These are phyloP conservation scores for Starmerella bombicola DNA, from an alignment of 805 yeast species.

Conservation along the genomic window DNA sequence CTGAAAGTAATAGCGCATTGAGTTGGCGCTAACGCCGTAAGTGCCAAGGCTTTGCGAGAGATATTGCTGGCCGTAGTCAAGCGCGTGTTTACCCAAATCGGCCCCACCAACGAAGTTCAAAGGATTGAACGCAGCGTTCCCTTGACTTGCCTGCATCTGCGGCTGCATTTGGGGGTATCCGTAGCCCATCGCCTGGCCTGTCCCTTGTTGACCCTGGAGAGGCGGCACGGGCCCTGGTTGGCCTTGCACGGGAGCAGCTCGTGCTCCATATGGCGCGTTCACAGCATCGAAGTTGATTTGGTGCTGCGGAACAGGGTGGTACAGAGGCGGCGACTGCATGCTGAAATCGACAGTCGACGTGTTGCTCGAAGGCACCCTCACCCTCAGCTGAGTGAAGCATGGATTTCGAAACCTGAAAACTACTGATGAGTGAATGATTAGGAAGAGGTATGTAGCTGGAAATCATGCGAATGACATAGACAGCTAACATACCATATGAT, in stretches of 20 bases:
- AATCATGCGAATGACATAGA: too few species aligned
- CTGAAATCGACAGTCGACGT: too few species aligned
- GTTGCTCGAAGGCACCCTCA: too few species aligned
- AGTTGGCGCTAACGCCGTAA: conserved; percentile 36
- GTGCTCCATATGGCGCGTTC: conserved; percentile 7
- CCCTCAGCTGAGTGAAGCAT: too few species aligned
- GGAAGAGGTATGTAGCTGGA: too few species aligned
- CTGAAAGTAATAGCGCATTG: conserved; percentile 76
- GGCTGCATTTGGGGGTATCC: not conserved
- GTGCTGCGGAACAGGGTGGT: conserved; percentile 37
- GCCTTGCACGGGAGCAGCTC: conserved; percentile 4
- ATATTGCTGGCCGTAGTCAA: conserved; percentile 68
- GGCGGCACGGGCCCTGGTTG: conserved; percentile 5
- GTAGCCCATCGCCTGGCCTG: conserved; percentile 20
- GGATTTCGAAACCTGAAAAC: too few species aligned
- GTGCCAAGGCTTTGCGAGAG: conserved; percentile 54
- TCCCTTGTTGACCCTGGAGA: conserved; percentile 19
- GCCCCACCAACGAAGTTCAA: conserved; percentile 68
- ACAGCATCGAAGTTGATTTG: conserved; percentile 30
- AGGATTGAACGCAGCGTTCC: conserved; percentile 16
- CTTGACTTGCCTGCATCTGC: not conserved
- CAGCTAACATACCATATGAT: too few species aligned
- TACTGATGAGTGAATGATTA: too few species aligned
- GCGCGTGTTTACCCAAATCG: conserved; percentile 76
- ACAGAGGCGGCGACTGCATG: conserved; percentile 31